Percentiles rank a stretch among this genome's conserved stretches.
phyloP scores from a whole-genome alignment of 441 rosid genomes.

The Gossypium davidsonii region DNA sequence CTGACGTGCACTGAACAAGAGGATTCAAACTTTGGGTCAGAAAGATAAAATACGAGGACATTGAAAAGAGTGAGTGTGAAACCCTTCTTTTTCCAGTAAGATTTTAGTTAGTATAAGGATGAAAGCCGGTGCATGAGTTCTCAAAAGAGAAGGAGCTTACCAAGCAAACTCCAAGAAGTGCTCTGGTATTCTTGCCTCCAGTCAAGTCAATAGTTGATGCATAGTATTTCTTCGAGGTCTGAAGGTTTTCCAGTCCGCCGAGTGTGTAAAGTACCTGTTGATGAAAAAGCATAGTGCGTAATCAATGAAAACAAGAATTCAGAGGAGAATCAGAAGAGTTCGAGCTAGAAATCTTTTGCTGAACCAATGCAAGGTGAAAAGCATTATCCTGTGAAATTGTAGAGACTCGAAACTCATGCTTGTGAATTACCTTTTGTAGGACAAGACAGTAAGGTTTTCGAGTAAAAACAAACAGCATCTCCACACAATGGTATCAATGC shows the following conservation, averaged over 20 bases:
- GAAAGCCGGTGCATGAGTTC: background rate
- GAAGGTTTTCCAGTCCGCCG: slow-evolving; percentile 84
- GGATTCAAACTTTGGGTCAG: background rate
- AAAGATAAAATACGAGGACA: background rate
- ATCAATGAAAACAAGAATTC: background rate
- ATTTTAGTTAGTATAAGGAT: background rate
- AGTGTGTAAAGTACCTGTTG: slow-evolving; percentile 86
- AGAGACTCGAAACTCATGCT: background rate
- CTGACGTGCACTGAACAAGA: slow-evolving; percentile 62
- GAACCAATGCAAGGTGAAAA: background rate
- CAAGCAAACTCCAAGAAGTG: slow-evolving; percentile 86
- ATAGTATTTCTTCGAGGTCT: slow-evolving; percentile 82
- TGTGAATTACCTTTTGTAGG: background rate
- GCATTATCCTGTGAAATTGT: background rate
- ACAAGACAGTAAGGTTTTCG: background rate
- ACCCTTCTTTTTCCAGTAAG: background rate
- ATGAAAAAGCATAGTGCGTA: background rate
- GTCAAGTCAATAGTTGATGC: slow-evolving; percentile 76
- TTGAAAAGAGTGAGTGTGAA: background rate
- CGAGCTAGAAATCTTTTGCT: background rate
- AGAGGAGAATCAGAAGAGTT: background rate
- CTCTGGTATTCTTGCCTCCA: slow-evolving; percentile 89
- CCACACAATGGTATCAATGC: background rate
- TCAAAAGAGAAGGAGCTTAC: slow-evolving; percentile 37
- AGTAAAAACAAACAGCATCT: background rate